Conservation (phyloP, 371 early-diverging fungal species). For the Dinochytrium kinnereticum region DNA sequence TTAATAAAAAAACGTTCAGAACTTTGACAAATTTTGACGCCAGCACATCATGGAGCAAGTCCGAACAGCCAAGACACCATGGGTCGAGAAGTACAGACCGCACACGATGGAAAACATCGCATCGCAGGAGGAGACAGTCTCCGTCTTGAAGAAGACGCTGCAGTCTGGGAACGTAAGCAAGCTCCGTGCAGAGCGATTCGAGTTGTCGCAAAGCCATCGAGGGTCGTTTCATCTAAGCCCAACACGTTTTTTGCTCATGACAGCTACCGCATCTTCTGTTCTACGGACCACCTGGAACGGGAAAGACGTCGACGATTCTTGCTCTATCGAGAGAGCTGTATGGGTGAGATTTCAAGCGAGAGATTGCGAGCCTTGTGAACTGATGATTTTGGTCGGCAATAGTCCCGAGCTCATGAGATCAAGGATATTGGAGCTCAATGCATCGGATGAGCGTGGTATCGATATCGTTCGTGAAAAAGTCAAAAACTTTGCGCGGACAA, state of each 20-base stretch:
- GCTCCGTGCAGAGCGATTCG: neutral
- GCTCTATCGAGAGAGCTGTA: conserved; percentile 92
- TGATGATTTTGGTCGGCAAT: conserved; percentile 32
- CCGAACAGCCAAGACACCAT: conserved; percentile 17
- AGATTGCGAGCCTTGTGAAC: neutral
- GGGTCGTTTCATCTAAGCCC: neutral
- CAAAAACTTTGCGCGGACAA: conserved; percentile 92
- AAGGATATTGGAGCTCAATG: conserved; percentile 97
- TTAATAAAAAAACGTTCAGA: neutral
- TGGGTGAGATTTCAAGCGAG: conserved; percentile 58
- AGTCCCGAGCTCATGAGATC: conserved; percentile 75
- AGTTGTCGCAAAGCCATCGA: neutral
- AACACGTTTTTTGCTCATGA: neutral
- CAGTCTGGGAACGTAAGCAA: conserved; percentile 77
- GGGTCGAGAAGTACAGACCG: conserved; percentile 73
- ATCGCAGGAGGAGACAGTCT: conserved; percentile 89
- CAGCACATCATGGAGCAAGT: neutral
- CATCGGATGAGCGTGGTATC: conserved; percentile 99
- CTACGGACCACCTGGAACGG: conserved; percentile 99
- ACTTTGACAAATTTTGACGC: neutral
- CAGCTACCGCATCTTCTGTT: conserved; percentile 98
- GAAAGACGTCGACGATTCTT: conserved; percentile 98
- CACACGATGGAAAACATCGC: conserved; percentile 82
- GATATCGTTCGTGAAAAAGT: conserved; percentile 94
- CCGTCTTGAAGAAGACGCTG: conserved; percentile 83